Evolutionary conservation across 106 monocot species (phyloP).

Genomic region (Allium fistulosum): DNA sequence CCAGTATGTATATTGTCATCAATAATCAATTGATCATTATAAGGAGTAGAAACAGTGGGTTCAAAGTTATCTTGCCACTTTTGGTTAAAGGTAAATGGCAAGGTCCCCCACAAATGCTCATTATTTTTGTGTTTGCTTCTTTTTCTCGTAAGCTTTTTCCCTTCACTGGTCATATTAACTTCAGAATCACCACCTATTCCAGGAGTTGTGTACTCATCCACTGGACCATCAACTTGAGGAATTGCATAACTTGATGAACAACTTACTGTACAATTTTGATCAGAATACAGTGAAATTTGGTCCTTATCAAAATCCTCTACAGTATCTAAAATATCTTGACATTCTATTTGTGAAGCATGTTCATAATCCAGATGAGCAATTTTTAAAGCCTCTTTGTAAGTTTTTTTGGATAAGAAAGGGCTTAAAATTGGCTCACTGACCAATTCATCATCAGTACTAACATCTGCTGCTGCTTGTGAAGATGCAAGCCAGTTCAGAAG

Average conservation of each 20-base stretch:
- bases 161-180: constrained; percentile 8
- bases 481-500: constrained; percentile 91
- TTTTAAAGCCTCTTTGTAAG: constrained; percentile 45
- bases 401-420: constrained; percentile 49
- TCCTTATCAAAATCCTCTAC: constrained; percentile 27
- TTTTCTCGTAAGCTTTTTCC: constrained; percentile 3
- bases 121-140: constrained; percentile 22
- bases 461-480: constrained; percentile 73
- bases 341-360: constrained; percentile 76
- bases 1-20: constrained; percentile 6
- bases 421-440: constrained; percentile 63
- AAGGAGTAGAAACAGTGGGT: constrained; percentile 7
- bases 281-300: constrained; percentile 6
- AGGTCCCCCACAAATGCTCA: constrained; percentile 40
- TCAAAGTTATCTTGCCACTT: constrained; percentile 12
- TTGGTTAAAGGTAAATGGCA: constrained; percentile 38
- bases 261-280: neutral
- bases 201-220: constrained; percentile 33
- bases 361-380: constrained; percentile 79
- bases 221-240: constrained; percentile 81
- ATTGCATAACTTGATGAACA: constrained; percentile 37
- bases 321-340: constrained; percentile 92
- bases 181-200: constrained; percentile 21
- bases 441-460: constrained; percentile 67
- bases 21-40: constrained; percentile 3